Evolutionary conservation across 768 basidiomycete species (phyloP), one percentile per base, ranked within the genome.

Genomic region (Lactarius sanguifluus): DNA sequence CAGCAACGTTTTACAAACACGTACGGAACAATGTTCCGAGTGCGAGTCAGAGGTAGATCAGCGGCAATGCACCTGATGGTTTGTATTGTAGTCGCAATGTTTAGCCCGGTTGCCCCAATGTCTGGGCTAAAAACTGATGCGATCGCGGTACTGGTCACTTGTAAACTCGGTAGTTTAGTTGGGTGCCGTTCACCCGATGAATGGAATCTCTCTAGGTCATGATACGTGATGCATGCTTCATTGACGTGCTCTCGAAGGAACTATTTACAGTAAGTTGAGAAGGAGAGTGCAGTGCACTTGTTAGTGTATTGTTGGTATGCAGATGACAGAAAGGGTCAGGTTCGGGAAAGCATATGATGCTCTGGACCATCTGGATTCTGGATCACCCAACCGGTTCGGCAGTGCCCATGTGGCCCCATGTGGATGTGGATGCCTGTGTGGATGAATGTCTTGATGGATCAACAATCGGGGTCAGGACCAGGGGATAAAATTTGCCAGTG

Each of bases 21-120:
- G 2, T 1, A n/a, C 20, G 20, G 45, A 45, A 45, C 47, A 25
- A 25, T 23, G 12, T 50, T 50, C 47, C 47, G 47, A 15, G 47
- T 50, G 20, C 52, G 64, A 59, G 57, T 64, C 64, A 64, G 50
- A 59, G 23, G 43, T 59, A 5, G 18, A 66, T 66, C 65, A 66
- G 32, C n/a, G 65, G 65, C 65, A 40, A 61, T 66, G 65, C 61
- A 54, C 45, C 50, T n/a, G 28, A 52, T 52, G 50, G 23, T 15
- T 25, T 23, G 23, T 13, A 50, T 23, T 15, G 50, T 25, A 52
- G 47, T 28, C 15, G 50, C 23, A 9, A 52, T 52, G 50, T 25
- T 13, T 25, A 25, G 50, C 6, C 23, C 23, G 25, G 12, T 52
- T 45, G 20, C 43, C 15, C 43, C 20, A 10, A 45, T 20, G 23